These are phyloP conservation scores for Wickerhamiella slavikovae DNA, from an alignment of 805 yeast genomes.

Conservation along the genomic window DNA sequence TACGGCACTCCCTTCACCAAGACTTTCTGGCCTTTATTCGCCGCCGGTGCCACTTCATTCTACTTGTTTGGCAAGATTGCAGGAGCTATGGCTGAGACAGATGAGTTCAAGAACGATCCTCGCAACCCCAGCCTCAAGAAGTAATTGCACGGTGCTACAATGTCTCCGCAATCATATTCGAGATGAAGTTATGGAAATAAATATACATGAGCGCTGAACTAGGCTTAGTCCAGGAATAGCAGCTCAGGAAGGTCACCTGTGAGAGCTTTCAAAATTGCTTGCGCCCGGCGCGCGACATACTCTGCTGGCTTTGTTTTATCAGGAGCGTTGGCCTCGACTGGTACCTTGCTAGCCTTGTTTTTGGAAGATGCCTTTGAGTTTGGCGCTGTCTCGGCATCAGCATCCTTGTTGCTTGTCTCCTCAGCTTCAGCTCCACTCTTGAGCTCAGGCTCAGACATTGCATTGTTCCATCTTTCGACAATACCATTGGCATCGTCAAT, in stretches of 20 bases:
- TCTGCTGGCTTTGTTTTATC: no score
- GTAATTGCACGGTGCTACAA: no score
- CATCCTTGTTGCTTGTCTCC: neutral
- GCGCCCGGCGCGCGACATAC: constrained; percentile 9
- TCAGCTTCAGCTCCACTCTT: neutral
- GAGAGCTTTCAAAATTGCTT: constrained; percentile 5
- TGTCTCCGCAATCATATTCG: no score
- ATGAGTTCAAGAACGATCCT: constrained; percentile 82
- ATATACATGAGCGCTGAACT: no score
- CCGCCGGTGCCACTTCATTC: constrained; percentile 59
- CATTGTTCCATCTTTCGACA: constrained; percentile 35
- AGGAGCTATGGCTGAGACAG: constrained; percentile 39
- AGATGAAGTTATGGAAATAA: no score
- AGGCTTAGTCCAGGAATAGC: constrained; percentile 6
- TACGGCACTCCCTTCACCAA: constrained; percentile 37
- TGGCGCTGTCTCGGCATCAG: neutral
- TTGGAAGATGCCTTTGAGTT: constrained; percentile 1
- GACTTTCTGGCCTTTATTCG: constrained; percentile 76
- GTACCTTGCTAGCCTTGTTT: constrained; percentile 6
- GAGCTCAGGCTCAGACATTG: constrained; percentile 19
- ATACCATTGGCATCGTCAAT: constrained; percentile 27
- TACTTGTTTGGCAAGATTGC: constrained; percentile 52
- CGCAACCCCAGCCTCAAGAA: constrained; percentile 65
- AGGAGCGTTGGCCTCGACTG: constrained; percentile 3
- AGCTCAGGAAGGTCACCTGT: constrained; percentile 6